phyloP scores from a whole-genome alignment of 208 protist species.

The Leishmania amazonensis region DNA sequence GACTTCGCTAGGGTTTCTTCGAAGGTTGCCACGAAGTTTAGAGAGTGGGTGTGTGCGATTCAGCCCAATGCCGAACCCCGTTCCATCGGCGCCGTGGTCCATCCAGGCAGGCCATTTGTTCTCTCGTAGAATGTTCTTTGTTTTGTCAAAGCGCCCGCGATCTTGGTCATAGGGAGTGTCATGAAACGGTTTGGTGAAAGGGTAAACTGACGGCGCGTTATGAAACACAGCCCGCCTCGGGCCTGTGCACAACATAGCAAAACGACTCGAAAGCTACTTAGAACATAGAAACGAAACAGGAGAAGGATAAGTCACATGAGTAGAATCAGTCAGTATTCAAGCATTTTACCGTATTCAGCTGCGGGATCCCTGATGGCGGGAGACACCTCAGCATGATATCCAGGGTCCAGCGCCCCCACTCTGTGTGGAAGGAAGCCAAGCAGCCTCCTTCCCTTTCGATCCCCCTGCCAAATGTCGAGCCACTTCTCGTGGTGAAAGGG shows the following conservation, averaged over 20 bases:
- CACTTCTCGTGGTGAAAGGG: not conserved
- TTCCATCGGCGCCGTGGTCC: constrained; percentile 86
- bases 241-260: constrained; percentile 21
- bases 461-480: not conserved
- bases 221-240: constrained; percentile 69
- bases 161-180: constrained; percentile 90
- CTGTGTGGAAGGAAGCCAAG: not conserved
- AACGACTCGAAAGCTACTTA: not conserved
- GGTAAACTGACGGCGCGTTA: constrained; percentile 85
- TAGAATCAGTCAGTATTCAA: not conserved
- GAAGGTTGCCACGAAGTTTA: constrained; percentile 77
- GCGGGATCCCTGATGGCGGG: not conserved
- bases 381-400: not conserved
- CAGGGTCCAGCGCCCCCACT: not conserved
- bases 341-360: not conserved
- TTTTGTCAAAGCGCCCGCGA: constrained; percentile 54
- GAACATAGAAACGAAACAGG: constrained; percentile 7
- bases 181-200: constrained; percentile 86
- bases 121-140: constrained; percentile 34
- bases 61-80: constrained; percentile 86
- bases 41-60: constrained; percentile 84
- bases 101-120: constrained; percentile 86
- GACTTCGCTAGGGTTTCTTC: constrained; percentile 53
- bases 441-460: not conserved
- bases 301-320: not conserved